Evolutionary conservation across 345 rosid genomes (phyloP), one percentile per base, ranked within the genome.

Genomic region (Psidium friedrichsthalianum): DNA sequence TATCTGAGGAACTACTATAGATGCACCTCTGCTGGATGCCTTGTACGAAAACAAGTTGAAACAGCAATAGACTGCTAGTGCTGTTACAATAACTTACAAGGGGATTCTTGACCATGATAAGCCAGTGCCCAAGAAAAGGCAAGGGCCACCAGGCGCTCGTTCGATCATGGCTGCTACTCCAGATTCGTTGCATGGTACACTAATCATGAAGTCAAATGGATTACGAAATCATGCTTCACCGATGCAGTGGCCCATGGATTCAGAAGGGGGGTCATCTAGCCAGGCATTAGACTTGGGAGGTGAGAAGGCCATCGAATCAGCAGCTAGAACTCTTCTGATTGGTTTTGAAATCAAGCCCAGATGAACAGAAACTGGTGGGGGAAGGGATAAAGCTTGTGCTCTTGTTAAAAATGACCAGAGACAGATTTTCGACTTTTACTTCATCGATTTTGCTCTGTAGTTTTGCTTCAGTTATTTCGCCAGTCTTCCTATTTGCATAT

Each of bases 1-100:
- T 91, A 95, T 89, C 99, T 98, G 56, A 97, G 98, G 94, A 97
- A 95, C 89, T 97, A 97, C 83, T 97, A 97, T 86, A 88, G 98
- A 88, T 97, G 98, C 91, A 97, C 99, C 25, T 97, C 96, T 82
- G 98, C 95, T 16, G 99, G 96, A 84, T 97, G 98, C 87, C 95
- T 94, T 69, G 98, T 93, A 51, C 96, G 97, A 12, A 97, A 97
- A 90, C 98, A 95, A 88, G 94, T 93, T 0, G 98, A 97, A 88
- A 92, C 95, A 58, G 94, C 97, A 58, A 89, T 89, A 40, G 98
- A 94, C 84, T 91, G 88, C 91, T 83, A 90, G 88, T 84, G 94
- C 93, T 1, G 92, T 93, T 14, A 87, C 93, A 84, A 95, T 97
- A 89, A 94, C 98, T 16, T 95, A 94, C 84, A 97, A 95, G 88